Evolutionary conservation across 805 yeast genomes (phyloP).

Genomic region (Candida maltosa): DNA sequence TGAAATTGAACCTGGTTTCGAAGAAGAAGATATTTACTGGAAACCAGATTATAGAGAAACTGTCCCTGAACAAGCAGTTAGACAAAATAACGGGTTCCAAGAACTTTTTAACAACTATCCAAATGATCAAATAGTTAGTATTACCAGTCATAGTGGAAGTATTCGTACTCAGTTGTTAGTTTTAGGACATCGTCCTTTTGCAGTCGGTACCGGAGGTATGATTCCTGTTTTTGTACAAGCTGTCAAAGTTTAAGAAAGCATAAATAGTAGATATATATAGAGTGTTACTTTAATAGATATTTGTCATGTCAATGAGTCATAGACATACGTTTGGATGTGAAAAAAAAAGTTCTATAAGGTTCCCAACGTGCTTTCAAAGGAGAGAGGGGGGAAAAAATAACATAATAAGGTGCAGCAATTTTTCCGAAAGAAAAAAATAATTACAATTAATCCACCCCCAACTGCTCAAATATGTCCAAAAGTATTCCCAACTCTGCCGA

Average conservation of each 20-base stretch:
- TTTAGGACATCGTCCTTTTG: constrained; percentile 45
- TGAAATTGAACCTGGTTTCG: constrained; percentile 41
- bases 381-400: no score
- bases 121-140: constrained; percentile 27
- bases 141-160: constrained; percentile 53
- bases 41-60: constrained; percentile 37
- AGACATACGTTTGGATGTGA: no score
- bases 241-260: constrained; percentile 18
- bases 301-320: no score
- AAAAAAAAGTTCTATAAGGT: no score
- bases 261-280: not conserved
- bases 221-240: constrained; percentile 52
- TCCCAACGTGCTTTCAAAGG: no score
- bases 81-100: constrained; percentile 34
- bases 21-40: constrained; percentile 44
- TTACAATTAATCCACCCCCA: no score
- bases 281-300: not conserved
- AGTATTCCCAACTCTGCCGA: no score
- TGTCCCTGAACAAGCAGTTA: constrained; percentile 37
- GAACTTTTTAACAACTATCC: constrained; percentile 24
- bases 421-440: no score
- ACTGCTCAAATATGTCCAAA: no score
- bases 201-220: constrained; percentile 55
- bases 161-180: constrained; percentile 47
- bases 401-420: no score